phyloP scores from a whole-genome alignment of 192 early-diverging fungal species.

The Obelidium mucronatum region DNA sequence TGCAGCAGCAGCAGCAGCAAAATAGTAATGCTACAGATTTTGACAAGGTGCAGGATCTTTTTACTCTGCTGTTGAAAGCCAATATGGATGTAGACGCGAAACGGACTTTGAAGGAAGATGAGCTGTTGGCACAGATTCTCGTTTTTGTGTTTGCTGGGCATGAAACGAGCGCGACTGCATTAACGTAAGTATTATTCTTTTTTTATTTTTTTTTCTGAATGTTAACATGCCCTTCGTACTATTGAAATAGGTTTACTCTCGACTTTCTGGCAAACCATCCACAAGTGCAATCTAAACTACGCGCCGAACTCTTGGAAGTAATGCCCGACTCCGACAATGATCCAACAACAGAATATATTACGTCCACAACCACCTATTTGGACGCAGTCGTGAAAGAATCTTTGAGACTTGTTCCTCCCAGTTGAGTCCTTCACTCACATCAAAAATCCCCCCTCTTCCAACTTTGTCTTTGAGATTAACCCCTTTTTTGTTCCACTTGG shows the following conservation, averaged over 20 bases:
- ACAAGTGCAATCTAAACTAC: slow-evolving; percentile 4
- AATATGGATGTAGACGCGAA: slow-evolving; percentile 9
- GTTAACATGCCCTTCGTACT: not conserved
- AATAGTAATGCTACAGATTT: not conserved
- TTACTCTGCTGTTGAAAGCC: not conserved
- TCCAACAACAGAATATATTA: not conserved
- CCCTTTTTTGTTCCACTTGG: not conserved
- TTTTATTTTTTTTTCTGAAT: not conserved
- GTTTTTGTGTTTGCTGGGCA: slow-evolving; percentile 21
- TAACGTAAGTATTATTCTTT: slow-evolving; percentile 2
- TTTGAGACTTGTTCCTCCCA: slow-evolving; percentile 8
- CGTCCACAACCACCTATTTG: slow-evolving; percentile 5
- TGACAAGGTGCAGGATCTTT: not conserved
- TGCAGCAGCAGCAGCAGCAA: not conserved
- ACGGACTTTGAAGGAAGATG: slow-evolving; percentile 7
- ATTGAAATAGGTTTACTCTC: slow-evolving; percentile 9
- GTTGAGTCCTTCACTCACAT: not conserved
- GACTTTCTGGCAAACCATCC: slow-evolving; percentile 3
- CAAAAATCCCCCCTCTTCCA: not conserved
- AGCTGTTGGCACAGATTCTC: slow-evolving; percentile 13
- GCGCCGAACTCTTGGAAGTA: not conserved
- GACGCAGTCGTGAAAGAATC: slow-evolving; percentile 20
- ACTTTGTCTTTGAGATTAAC: not conserved
- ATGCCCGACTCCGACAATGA: not conserved
- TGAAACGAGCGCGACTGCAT: not conserved